A percentile compares a stretch with the other conserved stretches of the same genome.
These are phyloP conservation scores for Pisolithus sp. DNA, from an alignment of 768 basidiomycete genomes.

Conservation along the genomic window DNA sequence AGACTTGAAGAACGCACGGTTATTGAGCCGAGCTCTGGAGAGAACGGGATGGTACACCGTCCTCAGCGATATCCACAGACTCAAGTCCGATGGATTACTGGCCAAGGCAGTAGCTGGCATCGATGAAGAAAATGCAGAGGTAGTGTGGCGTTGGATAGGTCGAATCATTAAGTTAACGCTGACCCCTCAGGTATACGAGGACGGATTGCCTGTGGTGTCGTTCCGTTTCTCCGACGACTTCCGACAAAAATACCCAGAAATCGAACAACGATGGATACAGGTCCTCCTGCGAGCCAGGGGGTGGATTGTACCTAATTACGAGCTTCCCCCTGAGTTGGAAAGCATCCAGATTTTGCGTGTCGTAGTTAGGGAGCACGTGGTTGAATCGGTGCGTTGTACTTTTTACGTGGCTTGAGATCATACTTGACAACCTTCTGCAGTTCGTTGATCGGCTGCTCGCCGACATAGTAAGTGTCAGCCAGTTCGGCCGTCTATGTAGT, in stretches of 20 bases:
- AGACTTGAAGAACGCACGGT: slow-evolving; percentile 55
- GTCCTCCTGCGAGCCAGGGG: slow-evolving; percentile 40
- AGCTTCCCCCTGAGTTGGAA: slow-evolving; percentile 47
- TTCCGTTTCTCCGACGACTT: slow-evolving; percentile 53
- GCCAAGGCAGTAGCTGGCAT: slow-evolving; percentile 27
- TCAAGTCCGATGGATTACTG: slow-evolving; percentile 15
- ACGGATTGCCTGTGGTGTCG: slow-evolving; percentile 48
- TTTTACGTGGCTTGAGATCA: slow-evolving; percentile 19
- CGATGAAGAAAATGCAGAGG: slow-evolving; percentile 55
- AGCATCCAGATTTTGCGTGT: slow-evolving; percentile 55
- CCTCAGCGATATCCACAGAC: slow-evolving; percentile 50
- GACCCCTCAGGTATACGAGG: slow-evolving; percentile 33
- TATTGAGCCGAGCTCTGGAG: slow-evolving; percentile 60
- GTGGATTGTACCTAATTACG: slow-evolving; percentile 59
- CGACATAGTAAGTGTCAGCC: slow-evolving; percentile 52
- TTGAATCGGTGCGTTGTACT: slow-evolving; percentile 38
- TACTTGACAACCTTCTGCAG: slow-evolving; percentile 29
- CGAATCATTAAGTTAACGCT: slow-evolving; percentile 5
- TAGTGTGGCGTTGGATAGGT: slow-evolving; percentile 21
- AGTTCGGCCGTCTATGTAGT: not conserved
- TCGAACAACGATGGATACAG: slow-evolving; percentile 57
- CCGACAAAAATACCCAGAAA: slow-evolving; percentile 44
- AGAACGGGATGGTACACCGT: slow-evolving; percentile 46
- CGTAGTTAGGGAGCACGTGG: slow-evolving; percentile 51
- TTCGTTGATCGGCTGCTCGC: slow-evolving; percentile 57